Percentiles rank a stretch among this genome's conserved stretches.
Conservation (phyloP, 176 grass and related monocot species). For the Oryza rufipogon region DNA sequence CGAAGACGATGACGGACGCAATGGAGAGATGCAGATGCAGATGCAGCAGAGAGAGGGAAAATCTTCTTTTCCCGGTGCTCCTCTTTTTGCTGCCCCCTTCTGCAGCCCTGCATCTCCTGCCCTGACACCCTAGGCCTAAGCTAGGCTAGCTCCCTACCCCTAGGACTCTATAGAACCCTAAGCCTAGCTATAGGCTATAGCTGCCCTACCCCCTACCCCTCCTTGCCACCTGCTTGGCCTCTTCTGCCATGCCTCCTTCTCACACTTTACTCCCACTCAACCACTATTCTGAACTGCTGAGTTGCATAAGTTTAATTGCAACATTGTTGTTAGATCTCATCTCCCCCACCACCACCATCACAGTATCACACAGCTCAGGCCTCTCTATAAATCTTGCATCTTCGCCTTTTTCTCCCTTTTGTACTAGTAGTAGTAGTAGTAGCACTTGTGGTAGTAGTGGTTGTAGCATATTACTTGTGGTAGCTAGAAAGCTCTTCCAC, state of each 20-base stretch:
- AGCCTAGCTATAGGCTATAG: neutral
- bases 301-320: conserved; percentile 1
- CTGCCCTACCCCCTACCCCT: conserved; percentile 20
- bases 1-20: neutral
- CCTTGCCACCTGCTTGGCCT: conserved; percentile 5
- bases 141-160: conserved; percentile 31
- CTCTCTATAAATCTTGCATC: conserved; percentile 57
- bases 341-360: neutral
- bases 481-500: neutral
- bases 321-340: conserved; percentile 24
- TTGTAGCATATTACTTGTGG: too few relatives aligned
- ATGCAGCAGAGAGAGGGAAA: too few relatives aligned
- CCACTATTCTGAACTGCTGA: conserved; percentile 46
- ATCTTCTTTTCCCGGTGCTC: neutral
- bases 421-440: neutral
- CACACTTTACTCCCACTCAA: conserved; percentile 50
- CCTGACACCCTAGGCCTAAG: conserved; percentile 46
- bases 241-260: conserved; percentile 1
- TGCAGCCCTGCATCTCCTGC: conserved; percentile 32
- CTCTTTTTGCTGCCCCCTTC: conserved; percentile 40
- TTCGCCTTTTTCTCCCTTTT: neutral
- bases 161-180: conserved; percentile 39
- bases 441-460: too few relatives aligned
- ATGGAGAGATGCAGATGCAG: neutral
- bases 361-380: neutral